These are phyloP conservation scores for Gossypium ekmanianum DNA, from an alignment of 345 rosid genomes.

Conservation along the genomic window DNA sequence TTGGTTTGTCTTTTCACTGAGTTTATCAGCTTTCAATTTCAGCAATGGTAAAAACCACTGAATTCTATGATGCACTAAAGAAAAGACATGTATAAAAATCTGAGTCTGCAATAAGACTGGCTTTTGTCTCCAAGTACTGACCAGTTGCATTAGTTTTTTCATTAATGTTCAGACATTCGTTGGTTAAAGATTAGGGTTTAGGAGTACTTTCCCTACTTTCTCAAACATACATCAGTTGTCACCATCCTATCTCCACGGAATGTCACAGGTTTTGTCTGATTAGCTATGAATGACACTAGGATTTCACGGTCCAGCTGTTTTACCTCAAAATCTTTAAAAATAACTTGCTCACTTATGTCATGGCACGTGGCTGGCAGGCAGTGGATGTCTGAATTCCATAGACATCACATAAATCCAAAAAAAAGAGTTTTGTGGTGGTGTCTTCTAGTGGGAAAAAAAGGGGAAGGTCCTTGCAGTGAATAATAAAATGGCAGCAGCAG, in stretches of 20 bases:
- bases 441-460: conserved; percentile 9
- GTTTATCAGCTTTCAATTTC: not conserved
- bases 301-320: not conserved
- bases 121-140: not conserved
- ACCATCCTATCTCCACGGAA: not conserved
- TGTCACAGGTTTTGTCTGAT: conserved; percentile 5
- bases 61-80: not conserved
- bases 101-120: not conserved
- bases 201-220: not conserved
- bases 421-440: conserved; percentile 2
- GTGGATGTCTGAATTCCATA: not conserved
- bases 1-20: not conserved
- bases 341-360: not conserved
- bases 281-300: not conserved
- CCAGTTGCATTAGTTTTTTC: not conserved
- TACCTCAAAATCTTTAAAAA: not conserved
- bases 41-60: not conserved
- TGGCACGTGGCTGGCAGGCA: conserved; percentile 3
- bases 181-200: not conserved
- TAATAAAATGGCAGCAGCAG: conserved; percentile 1
- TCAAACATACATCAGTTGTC: not conserved
- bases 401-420: conserved; percentile 11
- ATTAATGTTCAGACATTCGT: not conserved
- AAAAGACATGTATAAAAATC: not conserved
- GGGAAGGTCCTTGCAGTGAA: not conserved